phyloP scores from a whole-genome alignment of 225 moss, liverwort and hornwort species.

The Anthoceros angustus region DNA sequence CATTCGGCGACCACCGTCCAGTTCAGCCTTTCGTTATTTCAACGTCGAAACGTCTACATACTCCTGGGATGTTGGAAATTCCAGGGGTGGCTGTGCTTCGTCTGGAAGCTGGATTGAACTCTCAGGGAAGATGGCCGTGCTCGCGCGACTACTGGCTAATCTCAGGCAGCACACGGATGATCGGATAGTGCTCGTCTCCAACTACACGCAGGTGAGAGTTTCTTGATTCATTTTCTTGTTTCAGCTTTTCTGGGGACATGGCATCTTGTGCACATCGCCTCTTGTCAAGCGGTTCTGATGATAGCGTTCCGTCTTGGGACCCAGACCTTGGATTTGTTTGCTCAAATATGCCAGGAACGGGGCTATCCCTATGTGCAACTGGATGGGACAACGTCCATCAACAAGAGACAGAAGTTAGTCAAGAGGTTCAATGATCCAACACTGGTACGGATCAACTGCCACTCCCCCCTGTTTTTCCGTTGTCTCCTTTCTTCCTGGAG shows the following conservation, averaged over 20 bases:
- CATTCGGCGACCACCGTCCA: not conserved
- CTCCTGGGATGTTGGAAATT: constrained; percentile 4
- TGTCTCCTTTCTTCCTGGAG: not conserved
- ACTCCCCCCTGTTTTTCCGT: not conserved
- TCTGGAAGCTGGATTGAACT: constrained; percentile 65
- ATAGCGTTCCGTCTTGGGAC: not conserved
- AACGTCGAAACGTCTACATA: constrained; percentile 9
- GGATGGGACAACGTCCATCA: constrained; percentile 77
- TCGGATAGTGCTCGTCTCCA: constrained; percentile 92
- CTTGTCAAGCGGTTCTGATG: not conserved
- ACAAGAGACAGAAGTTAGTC: constrained; percentile 89
- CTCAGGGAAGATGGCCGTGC: constrained; percentile 91
- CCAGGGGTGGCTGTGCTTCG: constrained; percentile 56
- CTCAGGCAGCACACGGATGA: constrained; percentile 86
- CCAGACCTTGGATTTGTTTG: constrained; percentile 90
- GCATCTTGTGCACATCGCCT: not conserved
- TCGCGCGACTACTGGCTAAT: constrained; percentile 72
- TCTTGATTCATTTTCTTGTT: not conserved
- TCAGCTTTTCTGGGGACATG: not conserved
- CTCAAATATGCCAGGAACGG: constrained; percentile 85
- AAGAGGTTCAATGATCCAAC: constrained; percentile 72
- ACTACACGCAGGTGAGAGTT: constrained; percentile 70
- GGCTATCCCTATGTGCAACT: constrained; percentile 78
- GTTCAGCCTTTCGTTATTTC: not conserved
- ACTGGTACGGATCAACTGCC: constrained; percentile 24